Conservation (phyloP, 2,329 filamentous ascomycete species). For the Didymella sp. region DNA sequence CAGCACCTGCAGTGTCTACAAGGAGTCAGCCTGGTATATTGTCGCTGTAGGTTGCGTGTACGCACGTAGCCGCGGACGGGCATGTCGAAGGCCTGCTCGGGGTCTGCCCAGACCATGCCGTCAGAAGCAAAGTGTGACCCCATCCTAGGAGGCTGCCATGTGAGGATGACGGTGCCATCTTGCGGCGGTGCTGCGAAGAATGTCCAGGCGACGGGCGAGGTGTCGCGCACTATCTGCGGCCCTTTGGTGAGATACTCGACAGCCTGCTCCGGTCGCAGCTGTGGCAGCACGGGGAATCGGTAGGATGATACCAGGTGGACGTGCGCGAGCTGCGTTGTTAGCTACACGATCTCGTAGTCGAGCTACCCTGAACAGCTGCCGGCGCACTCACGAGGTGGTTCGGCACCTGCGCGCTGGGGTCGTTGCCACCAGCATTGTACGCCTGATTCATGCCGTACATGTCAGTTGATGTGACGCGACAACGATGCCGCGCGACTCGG, state of each 20-base stretch:
- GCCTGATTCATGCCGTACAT: slow-evolving; percentile 48
- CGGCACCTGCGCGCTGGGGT: slow-evolving; percentile 48
- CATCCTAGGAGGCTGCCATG: slow-evolving; percentile 80
- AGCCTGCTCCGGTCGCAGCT: slow-evolving; percentile 76
- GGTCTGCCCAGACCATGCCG: slow-evolving; percentile 88
- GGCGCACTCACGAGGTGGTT: slow-evolving; percentile 40
- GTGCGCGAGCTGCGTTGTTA: slow-evolving; percentile 72
- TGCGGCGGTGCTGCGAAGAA: slow-evolving; percentile 78
- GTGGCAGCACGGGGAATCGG: slow-evolving; percentile 76
- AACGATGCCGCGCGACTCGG: slow-evolving; percentile 26
- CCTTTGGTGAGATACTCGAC: slow-evolving; percentile 84
- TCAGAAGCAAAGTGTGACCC: slow-evolving; percentile 84
- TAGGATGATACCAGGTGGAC: slow-evolving; percentile 87
- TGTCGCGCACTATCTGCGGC: slow-evolving; percentile 82
- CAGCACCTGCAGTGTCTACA: slow-evolving; percentile 87
- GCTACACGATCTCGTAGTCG: slow-evolving; percentile 21
- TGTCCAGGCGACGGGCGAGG: slow-evolving; percentile 90
- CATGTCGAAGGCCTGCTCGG: slow-evolving; percentile 77
- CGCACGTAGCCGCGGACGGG: slow-evolving; percentile 72
- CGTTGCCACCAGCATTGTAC: slow-evolving; percentile 36
- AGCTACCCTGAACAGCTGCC: slow-evolving; percentile 10
- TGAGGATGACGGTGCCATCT: slow-evolving; percentile 82
- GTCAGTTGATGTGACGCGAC: slow-evolving; percentile 35
- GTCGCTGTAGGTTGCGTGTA: not conserved
- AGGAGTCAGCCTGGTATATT: slow-evolving; percentile 22